These are phyloP conservation scores for Cystobasidiaceae sp. DNA, from an alignment of 1,284 basidiomycete genomes.

Conservation along the genomic window DNA sequence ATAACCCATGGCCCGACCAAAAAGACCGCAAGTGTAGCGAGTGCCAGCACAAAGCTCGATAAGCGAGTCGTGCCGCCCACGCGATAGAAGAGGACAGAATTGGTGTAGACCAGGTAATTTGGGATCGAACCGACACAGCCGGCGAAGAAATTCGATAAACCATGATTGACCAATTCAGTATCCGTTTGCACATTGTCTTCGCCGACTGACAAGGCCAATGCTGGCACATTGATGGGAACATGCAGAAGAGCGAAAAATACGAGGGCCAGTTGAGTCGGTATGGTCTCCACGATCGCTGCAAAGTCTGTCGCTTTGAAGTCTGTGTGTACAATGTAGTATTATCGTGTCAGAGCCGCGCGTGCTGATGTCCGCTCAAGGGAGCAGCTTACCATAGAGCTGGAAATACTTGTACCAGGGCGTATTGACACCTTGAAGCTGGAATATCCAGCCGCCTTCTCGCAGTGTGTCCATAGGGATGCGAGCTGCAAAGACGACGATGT, in stretches of 20 bases:
- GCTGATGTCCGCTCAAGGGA: no score
- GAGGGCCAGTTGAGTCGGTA: conserved; percentile 51
- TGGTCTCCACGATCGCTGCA: conserved; percentile 48
- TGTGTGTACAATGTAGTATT: no score
- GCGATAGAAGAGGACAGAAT: conserved; percentile 88
- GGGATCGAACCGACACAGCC: conserved; percentile 72
- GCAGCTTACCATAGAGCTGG: conserved; percentile 62
- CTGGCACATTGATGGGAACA: conserved; percentile 84
- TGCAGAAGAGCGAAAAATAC: conserved; percentile 91
- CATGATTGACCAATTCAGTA: conserved; percentile 86
- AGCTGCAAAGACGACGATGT: conserved; percentile 65
- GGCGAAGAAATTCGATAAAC: conserved; percentile 80
- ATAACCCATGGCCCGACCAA: conserved; percentile 79
- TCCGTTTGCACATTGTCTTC: conserved; percentile 88
- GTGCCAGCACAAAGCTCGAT: conserved; percentile 78
- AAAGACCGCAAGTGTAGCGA: conserved; percentile 67
- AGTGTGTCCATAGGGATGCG: conserved; percentile 61
- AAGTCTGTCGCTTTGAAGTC: conserved; percentile 62
- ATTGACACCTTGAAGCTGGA: conserved; percentile 65
- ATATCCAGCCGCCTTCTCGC: conserved; percentile 75
- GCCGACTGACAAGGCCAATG: conserved; percentile 85
- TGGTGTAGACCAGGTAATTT: conserved; percentile 64
- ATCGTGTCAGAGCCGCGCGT: no score
- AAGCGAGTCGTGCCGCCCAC: conserved; percentile 82
- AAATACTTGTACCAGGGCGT: conserved; percentile 75